Conservation (phyloP, 768 basidiomycete species). For the Strobilomyces echinocephalus region DNA sequence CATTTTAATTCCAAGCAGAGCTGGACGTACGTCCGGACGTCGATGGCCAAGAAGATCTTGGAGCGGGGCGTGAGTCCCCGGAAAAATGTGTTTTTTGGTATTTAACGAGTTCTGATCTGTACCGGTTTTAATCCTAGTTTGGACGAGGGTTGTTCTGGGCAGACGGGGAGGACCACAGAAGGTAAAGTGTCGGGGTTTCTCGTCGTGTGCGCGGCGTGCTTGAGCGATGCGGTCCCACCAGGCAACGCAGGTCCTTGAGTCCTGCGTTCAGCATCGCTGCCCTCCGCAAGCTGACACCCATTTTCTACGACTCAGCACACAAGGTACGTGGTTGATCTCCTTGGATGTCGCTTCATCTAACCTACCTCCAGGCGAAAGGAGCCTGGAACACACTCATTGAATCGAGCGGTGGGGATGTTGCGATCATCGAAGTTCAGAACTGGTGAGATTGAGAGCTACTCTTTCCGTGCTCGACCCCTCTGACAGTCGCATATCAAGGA, state of each 20-base stretch:
- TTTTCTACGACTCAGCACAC: constrained; percentile 18
- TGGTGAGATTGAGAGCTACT: constrained; percentile 19
- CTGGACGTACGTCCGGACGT: not conserved
- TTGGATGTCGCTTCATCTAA: not conserved
- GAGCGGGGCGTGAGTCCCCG: not conserved
- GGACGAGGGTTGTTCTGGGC: constrained; percentile 30
- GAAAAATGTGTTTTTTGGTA: not conserved
- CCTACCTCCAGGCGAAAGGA: constrained; percentile 20
- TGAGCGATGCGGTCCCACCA: not conserved
- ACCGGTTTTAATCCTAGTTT: not conserved
- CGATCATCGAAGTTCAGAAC: constrained; percentile 35
- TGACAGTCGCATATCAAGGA: constrained; percentile 12
- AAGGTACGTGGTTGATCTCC: constrained; percentile 10
- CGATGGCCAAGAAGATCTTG: not conserved
- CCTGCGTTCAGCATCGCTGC: constrained; percentile 26
- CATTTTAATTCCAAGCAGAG: not conserved
- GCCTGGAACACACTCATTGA: constrained; percentile 31
- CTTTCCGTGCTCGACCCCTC: not conserved
- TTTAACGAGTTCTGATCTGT: not conserved
- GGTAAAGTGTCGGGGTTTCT: constrained; percentile 20
- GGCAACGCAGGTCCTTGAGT: constrained; percentile 25
- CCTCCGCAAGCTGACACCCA: constrained; percentile 15
- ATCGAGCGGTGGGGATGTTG: constrained; percentile 12
- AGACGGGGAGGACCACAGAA: constrained; percentile 42
- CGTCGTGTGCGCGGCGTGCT: not conserved